These are phyloP conservation scores for Cylindrodendrum hubeiense DNA, from an alignment of 2,329 filamentous ascomycete genomes.

Conservation along the genomic window DNA sequence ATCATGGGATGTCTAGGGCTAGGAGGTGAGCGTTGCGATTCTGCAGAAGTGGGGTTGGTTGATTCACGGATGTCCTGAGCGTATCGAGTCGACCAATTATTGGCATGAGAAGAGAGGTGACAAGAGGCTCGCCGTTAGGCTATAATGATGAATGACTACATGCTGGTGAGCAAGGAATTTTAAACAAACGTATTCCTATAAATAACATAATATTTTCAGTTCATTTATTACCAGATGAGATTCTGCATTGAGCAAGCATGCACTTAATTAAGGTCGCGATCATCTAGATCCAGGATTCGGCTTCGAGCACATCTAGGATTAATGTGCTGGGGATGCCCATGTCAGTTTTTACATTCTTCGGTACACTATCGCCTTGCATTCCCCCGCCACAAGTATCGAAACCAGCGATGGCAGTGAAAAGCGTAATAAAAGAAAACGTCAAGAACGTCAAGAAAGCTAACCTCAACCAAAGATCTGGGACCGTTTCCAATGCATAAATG, in stretches of 20 bases:
- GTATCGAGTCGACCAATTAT: slow-evolving; percentile 51
- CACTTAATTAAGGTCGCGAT: background rate
- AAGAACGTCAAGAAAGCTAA: background rate
- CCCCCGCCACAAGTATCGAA: background rate
- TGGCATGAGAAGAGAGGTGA: slow-evolving; percentile 43
- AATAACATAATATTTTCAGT: background rate
- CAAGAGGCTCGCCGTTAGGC: background rate
- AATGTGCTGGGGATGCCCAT: too few species aligned
- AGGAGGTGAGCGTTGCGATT: slow-evolving; percentile 61
- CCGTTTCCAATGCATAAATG: slow-evolving; percentile 2
- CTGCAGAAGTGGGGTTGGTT: slow-evolving; percentile 57
- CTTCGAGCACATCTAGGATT: background rate
- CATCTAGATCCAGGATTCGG: background rate
- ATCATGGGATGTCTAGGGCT: slow-evolving; percentile 56
- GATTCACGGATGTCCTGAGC: slow-evolving; percentile 50
- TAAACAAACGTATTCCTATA: background rate
- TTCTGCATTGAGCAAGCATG: background rate
- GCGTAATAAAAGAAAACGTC: background rate
- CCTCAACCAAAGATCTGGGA: background rate
- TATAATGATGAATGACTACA: background rate
- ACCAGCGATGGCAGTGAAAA: background rate
- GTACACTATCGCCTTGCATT: too few species aligned
- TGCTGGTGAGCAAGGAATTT: background rate
- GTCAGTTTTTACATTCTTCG: too few species aligned
- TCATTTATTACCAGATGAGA: background rate